These are phyloP conservation scores for Zygosaccharomyces bailii DNA, from an alignment of 805 yeast genomes.

Conservation along the genomic window DNA sequence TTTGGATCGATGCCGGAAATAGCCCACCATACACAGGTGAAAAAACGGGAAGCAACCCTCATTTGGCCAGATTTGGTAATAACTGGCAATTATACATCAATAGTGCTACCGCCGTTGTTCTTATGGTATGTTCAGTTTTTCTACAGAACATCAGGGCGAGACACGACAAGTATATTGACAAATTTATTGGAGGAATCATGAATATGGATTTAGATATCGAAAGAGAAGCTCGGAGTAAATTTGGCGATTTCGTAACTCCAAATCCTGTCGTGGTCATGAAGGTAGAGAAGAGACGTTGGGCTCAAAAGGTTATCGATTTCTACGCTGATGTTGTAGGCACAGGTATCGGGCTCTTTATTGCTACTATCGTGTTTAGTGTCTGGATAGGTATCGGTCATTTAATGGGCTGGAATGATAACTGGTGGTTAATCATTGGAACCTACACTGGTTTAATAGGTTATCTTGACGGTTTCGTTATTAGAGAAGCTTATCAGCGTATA, in stretches of 20 bases:
- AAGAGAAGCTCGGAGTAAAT: constrained; percentile 19
- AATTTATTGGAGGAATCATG: constrained; percentile 20
- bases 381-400: constrained; percentile 40
- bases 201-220: constrained; percentile 35
- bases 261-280: constrained; percentile 28
- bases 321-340: constrained; percentile 45
- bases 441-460: constrained; percentile 45
- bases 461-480: constrained; percentile 41
- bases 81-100: constrained; percentile 43
- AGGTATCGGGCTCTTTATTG: constrained; percentile 39
- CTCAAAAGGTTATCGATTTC: constrained; percentile 33
- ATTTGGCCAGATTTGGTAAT: constrained; percentile 31
- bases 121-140: constrained; percentile 38
- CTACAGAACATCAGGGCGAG: constrained; percentile 41
- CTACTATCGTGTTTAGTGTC: constrained; percentile 34
- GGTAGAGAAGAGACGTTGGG: constrained; percentile 18
- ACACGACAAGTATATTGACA: constrained; percentile 34
- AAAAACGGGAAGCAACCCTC: constrained; percentile 25
- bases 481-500: constrained; percentile 38
- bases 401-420: constrained; percentile 39
- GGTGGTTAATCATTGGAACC: constrained; percentile 49
- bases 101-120: constrained; percentile 40
- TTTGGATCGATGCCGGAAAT: constrained; percentile 29
- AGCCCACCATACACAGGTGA: constrained; percentile 29
- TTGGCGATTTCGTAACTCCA: constrained; percentile 22